Base-by-base conservation (phyloP, 306 rosid species). In the Ammopiptanthus mongolicus region DNA sequence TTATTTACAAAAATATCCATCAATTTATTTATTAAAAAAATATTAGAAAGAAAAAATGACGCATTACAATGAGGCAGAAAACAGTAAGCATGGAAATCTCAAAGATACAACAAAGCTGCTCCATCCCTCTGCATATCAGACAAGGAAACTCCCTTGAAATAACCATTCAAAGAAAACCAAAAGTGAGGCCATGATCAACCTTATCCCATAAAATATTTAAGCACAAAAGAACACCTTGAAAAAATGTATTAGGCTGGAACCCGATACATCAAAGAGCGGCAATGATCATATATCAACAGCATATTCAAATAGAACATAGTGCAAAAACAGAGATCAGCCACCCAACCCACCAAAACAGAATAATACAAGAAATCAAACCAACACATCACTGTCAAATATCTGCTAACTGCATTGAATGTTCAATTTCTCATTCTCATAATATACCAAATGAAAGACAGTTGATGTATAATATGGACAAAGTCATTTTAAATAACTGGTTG, bases 381-480 rank as follows among this genome's bases (percentile, higher is more conserved):
- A 58, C 66, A 46, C 41, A 71, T 19, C 39, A 7, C 37, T 65
- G 65, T 66, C 72, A 59, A 46, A 58, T 23, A 77, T 63, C 64
- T 67, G 33, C 72, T 17, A 39, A 36, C 39, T 15, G 53, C 65
- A 71, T 17, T 50, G 29, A 36, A 37, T 21, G 22, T 14, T 72
- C 50, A 39, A 61, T 52, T 34, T 71, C 69, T 50, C 50, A 21
- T 39, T 64, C 12, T 70, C 57, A 48, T 65, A 57, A 63, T 34
- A 37, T 52, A 11, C 59, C 48, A 31, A 33, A 44, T 73, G 8
- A 73, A 80, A n/a, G 57, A 63, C 50, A 76, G 39, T 65, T 50
- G 56, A 59, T 18, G 34, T 72, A 79, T 29, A 55, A 64, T 37
- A n/a, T 25, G 62, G 6, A 23, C 53, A 75, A 58, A 63, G 77